phyloP scores from a whole-genome alignment of 2,329 filamentous ascomycete genomes.

The Fusarium gaditjirri region DNA sequence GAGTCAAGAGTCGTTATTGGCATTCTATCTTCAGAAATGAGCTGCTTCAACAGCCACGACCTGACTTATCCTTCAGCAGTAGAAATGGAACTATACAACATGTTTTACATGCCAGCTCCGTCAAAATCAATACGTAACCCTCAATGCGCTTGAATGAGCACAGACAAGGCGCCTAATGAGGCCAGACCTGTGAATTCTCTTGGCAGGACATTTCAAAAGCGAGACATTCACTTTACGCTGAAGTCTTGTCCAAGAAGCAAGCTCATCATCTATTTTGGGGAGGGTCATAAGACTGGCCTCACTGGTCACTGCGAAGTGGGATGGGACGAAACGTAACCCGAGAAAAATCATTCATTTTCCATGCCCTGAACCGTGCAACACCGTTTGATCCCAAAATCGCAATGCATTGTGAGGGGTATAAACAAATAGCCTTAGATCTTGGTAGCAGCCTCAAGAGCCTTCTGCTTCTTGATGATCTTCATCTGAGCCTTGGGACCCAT shows the following conservation, averaged over 20 bases:
- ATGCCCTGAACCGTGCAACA: slow-evolving; percentile 56
- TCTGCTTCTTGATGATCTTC: slow-evolving; percentile 84
- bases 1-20: background rate
- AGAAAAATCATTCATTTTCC: slow-evolving; percentile 56
- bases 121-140: background rate
- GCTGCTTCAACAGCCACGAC: no score
- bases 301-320: slow-evolving; percentile 45
- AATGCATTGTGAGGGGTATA: slow-evolving; percentile 55
- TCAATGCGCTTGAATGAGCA: background rate
- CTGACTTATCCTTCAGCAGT: background rate
- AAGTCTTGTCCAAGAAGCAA: slow-evolving; percentile 42
- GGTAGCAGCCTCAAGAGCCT: slow-evolving; percentile 92
- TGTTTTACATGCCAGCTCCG: background rate
- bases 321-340: slow-evolving; percentile 48
- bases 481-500: slow-evolving; percentile 95
- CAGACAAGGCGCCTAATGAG: background rate
- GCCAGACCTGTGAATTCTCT: background rate
- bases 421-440: slow-evolving; percentile 81
- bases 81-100: background rate
- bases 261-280: slow-evolving; percentile 51
- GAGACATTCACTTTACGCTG: slow-evolving; percentile 12
- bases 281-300: slow-evolving; percentile 43
- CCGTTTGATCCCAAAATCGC: slow-evolving; percentile 53
- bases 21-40: background rate
- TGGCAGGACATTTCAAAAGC: no score